Conservation (phyloP, 2,329 filamentous ascomycete genomes). For the Botrytis galanthina region DNA sequence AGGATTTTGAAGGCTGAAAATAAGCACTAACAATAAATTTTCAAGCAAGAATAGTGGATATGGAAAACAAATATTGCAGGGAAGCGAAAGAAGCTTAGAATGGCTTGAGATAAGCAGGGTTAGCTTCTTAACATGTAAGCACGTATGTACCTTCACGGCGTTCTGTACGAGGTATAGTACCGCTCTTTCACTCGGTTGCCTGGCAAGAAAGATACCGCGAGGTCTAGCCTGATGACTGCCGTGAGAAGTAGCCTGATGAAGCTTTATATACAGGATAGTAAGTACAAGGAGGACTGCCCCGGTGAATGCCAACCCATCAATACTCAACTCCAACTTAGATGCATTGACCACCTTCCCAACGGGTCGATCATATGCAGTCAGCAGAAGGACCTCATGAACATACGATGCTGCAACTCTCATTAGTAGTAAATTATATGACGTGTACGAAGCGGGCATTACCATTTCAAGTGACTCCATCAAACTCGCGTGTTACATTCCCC, state of each 20-base stretch:
- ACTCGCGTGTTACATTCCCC: constrained; percentile 6
- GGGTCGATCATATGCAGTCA: constrained; percentile 21
- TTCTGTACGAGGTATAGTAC: constrained; percentile 10
- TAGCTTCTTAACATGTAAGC: constrained; percentile 10
- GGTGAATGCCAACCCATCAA: constrained; percentile 28
- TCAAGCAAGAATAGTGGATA: constrained; percentile 3
- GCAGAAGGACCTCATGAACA: constrained; percentile 22
- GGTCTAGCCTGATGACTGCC: constrained; percentile 28
- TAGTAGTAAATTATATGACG: constrained; percentile 17
- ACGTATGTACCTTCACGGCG: constrained; percentile 13
- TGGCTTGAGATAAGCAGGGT: constrained; percentile 17
- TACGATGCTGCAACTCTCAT: constrained; percentile 19
- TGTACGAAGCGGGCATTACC: constrained; percentile 3
- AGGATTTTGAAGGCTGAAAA: constrained; percentile 31
- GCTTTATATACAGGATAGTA: constrained; percentile 25
- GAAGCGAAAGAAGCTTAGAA: constrained; percentile 25
- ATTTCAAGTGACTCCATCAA: constrained; percentile 8
- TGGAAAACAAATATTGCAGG: background rate
- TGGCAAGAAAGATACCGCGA: constrained; percentile 8
- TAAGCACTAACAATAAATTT: constrained; percentile 34
- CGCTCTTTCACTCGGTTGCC: constrained; percentile 10
- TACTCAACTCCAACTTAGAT: constrained; percentile 23
- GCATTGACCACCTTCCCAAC: constrained; percentile 23
- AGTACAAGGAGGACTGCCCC: constrained; percentile 23
- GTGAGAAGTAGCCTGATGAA: constrained; percentile 25